Evolutionary conservation across 768 basidiomycete genomes (phyloP), one percentile per base, ranked within the genome.

Genomic region (Boletus patriciae): DNA sequence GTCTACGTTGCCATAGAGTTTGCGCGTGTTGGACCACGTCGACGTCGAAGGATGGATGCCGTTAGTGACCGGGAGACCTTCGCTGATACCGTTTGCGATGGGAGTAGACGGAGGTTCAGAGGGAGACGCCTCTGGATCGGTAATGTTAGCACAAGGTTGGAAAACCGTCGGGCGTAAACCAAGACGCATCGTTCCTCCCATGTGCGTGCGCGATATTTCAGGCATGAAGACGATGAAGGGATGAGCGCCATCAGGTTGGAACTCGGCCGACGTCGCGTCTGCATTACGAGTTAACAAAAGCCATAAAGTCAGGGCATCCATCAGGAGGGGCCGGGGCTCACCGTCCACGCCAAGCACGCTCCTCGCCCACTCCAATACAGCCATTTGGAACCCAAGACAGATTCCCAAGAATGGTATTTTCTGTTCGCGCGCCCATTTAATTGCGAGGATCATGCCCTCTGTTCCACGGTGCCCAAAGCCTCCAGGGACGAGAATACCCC

Each of bases 161-260:
- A 98, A 98, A 46, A 98, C 82, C 3, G 96, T 99, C 4, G 96
- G 94, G n/a, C 96, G 86, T 41, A 98, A 80, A 23, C 97, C 97
- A n/a, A 98, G 83, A 13, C 97, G 88, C 97, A 99, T 99, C n/a
- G 96, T 99, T 21, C 97, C 97, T 50, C 97, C 97, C 85, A 98
- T 93, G 62, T 98, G 94, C 13, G 95, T 98, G 70, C 88, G 90
- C 12, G 94, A 97, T 64, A 99, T 92, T 71, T 99, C 97, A 18
- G 97, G 97, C 97, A 99, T 99, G 82, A 95, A 98, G 63, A 98
- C 81, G 73, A 98, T 79, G 54, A 94, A 80, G 0, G 89, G 90
- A 61, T 88, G 77, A n/a, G 76, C 70, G 2, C 86, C 76, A 1
- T 83, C 72, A 4, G 82, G 67, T 40, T 80, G 73, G 63, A 98